Evolutionary conservation across 768 basidiomycete genomes (phyloP).

Genomic region (Phanerochaete sordida): DNA sequence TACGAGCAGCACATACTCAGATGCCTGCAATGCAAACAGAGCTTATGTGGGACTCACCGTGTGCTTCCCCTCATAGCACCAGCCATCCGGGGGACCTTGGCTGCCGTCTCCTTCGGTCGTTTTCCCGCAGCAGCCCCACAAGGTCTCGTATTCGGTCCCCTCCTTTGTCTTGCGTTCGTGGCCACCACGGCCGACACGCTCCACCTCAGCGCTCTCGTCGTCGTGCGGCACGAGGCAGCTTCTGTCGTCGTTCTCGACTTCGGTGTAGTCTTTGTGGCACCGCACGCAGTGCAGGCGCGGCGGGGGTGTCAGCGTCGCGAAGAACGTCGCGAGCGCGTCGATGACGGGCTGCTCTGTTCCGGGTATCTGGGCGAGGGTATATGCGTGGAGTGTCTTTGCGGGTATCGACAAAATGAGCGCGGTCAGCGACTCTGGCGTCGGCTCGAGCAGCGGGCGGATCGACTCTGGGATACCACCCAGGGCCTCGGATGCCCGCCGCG

Average conservation of each 20-base stretch:
- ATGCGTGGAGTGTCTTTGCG: slow-evolving; percentile 61
- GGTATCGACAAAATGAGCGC: slow-evolving; percentile 58
- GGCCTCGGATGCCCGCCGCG: slow-evolving; percentile 21
- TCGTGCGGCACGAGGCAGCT: slow-evolving; percentile 73
- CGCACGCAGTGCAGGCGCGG: slow-evolving; percentile 70
- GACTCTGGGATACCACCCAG: slow-evolving; percentile 14
- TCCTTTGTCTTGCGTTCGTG: slow-evolving; percentile 23
- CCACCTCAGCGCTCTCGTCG: slow-evolving; percentile 76
- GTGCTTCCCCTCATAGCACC: slow-evolving; percentile 84
- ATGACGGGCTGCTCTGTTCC: slow-evolving; percentile 37
- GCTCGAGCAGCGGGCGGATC: slow-evolving; percentile 22
- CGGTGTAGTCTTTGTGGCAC: slow-evolving; percentile 68
- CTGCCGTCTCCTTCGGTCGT: slow-evolving; percentile 75
- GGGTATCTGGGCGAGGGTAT: slow-evolving; percentile 50
- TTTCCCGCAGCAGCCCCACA: slow-evolving; percentile 72
- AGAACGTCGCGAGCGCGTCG: slow-evolving; percentile 52
- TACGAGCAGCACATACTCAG: no score
- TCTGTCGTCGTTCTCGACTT: slow-evolving; percentile 69
- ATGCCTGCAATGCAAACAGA: no score
- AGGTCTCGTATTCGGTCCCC: slow-evolving; percentile 45
- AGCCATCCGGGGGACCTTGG: slow-evolving; percentile 81
- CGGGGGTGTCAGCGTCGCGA: slow-evolving; percentile 59
- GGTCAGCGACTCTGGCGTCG: slow-evolving; percentile 38
- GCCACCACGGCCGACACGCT: slow-evolving; percentile 43
- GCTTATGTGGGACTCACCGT: slow-evolving; percentile 43